phyloP scores from a whole-genome alignment of 1,284 basidiomycete species.

The Laetiporus sulphureus region DNA sequence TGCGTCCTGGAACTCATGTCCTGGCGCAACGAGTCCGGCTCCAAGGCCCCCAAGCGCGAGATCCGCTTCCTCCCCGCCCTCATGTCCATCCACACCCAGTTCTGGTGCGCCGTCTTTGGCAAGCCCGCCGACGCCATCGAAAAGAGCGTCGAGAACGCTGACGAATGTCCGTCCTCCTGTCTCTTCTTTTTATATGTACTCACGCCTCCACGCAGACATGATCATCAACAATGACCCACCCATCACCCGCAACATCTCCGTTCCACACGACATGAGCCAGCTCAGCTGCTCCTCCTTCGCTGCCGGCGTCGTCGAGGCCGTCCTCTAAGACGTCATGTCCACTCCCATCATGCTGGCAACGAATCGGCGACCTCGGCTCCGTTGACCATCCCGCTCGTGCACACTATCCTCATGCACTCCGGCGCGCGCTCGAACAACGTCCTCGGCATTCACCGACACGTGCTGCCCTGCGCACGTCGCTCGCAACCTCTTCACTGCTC shows the following conservation, averaged over 20 bases:
- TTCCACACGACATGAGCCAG: constrained; percentile 91
- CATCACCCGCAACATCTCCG: constrained; percentile 86
- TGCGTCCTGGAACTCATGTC: constrained; percentile 76
- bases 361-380: too few relatives aligned
- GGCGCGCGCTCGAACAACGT: too few relatives aligned
- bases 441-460: too few relatives aligned
- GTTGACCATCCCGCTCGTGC: too few relatives aligned
- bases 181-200: neutral
- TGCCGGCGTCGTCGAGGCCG: constrained; percentile 95
- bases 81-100: constrained; percentile 87
- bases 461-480: too few relatives aligned
- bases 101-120: constrained; percentile 93
- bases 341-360: too few relatives aligned
- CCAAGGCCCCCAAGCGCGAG: constrained; percentile 82
- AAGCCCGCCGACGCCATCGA: constrained; percentile 92
- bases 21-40: constrained; percentile 63
- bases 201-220: constrained; percentile 68
- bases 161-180: constrained; percentile 71
- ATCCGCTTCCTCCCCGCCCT: constrained; percentile 83
- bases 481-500: too few relatives aligned
- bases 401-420: too few relatives aligned
- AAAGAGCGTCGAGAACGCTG: constrained; percentile 90
- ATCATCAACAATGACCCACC: constrained; percentile 95
- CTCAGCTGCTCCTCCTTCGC: constrained; percentile 95
- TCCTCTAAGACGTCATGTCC: too few relatives aligned